Percentiles rank a stretch among this genome's conserved stretches.
phyloP scores from a whole-genome alignment of 805 yeast species.

The Metschnikowia henanensis region DNA sequence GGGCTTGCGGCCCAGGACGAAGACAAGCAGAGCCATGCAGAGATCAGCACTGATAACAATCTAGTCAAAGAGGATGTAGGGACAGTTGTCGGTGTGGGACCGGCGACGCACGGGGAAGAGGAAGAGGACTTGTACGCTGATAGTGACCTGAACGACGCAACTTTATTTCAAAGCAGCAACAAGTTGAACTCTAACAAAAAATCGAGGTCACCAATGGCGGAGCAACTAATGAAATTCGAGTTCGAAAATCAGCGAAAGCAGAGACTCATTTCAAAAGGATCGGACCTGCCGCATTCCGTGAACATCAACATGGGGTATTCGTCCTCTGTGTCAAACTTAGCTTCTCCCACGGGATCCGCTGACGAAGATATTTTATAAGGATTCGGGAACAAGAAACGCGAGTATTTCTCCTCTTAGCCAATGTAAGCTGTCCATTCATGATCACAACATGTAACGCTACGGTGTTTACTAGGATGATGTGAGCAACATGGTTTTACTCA shows the following conservation, averaged over 20 bases:
- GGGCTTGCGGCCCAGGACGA: no score
- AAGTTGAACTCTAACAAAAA: conserved; percentile 12
- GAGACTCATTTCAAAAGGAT: conserved; percentile 18
- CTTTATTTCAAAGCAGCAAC: not conserved
- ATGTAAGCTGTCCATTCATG: no score
- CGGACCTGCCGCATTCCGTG: conserved; percentile 19
- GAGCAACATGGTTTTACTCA: conserved; percentile 99
- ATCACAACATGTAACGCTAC: not conserved
- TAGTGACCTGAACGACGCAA: conserved; percentile 5
- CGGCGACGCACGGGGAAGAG: conserved; percentile 2
- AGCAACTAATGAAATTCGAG: conserved; percentile 16
- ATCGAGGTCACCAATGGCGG: conserved; percentile 18
- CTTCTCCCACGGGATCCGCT: conserved; percentile 18
- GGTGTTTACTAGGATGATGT: conserved; percentile 45
- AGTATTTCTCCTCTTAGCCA: no score
- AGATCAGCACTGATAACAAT: not conserved
- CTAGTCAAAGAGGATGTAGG: not conserved
- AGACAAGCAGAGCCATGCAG: conserved; percentile 8
- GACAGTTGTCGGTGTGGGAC: not conserved
- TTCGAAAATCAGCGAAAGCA: conserved; percentile 20
- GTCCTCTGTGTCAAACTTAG: conserved; percentile 19
- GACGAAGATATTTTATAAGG: conserved; percentile 10
- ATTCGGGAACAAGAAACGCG: not conserved
- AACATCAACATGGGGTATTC: conserved; percentile 18
- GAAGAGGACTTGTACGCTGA: conserved; percentile 15